Evolutionary conservation across 2,329 filamentous ascomycete genomes (phyloP).

Genomic region (Endocalyx cinctus): DNA sequence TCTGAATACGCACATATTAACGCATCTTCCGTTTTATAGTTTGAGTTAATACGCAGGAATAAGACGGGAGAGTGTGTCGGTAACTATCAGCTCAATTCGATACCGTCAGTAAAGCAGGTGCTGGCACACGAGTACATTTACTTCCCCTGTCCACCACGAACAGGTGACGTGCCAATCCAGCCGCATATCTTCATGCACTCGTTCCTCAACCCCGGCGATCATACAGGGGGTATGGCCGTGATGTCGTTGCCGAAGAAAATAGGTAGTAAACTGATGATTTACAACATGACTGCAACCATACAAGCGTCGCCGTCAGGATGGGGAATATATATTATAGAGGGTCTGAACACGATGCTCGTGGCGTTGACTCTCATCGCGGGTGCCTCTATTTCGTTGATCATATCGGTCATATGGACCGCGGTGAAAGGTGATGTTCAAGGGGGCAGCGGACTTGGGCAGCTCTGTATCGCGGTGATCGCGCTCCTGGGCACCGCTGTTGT

Average conservation of each 20-base stretch:
- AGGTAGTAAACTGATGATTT: background rate
- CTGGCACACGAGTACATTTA: conserved; percentile 10
- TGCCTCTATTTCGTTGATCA: conserved; percentile 4
- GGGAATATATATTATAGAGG: conserved; percentile 14
- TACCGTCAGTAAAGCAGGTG: conserved; percentile 10
- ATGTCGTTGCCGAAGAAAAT: conserved; percentile 10
- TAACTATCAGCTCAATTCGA: conserved; percentile 11
- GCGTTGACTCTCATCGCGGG: background rate
- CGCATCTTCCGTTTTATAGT: no score
- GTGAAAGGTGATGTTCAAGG: conserved; percentile 5
- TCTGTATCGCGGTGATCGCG: no score
- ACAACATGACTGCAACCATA: conserved; percentile 1
- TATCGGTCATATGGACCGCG: conserved; percentile 5
- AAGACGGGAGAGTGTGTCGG: conserved; percentile 11
- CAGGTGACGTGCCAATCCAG: conserved; percentile 10
- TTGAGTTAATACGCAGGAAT: background rate
- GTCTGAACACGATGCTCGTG: conserved; percentile 5
- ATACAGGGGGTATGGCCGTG: conserved; percentile 8
- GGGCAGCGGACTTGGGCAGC: conserved; percentile 10
- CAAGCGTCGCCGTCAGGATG: conserved; percentile 7
- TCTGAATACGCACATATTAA: no score
- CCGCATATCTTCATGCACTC: conserved; percentile 18
- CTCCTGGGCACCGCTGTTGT: no score
- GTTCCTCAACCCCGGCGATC: conserved; percentile 13
- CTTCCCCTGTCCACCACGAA: conserved; percentile 11